Conservation (phyloP, 768 basidiomycete genomes). For the Auricularia sp. region DNA sequence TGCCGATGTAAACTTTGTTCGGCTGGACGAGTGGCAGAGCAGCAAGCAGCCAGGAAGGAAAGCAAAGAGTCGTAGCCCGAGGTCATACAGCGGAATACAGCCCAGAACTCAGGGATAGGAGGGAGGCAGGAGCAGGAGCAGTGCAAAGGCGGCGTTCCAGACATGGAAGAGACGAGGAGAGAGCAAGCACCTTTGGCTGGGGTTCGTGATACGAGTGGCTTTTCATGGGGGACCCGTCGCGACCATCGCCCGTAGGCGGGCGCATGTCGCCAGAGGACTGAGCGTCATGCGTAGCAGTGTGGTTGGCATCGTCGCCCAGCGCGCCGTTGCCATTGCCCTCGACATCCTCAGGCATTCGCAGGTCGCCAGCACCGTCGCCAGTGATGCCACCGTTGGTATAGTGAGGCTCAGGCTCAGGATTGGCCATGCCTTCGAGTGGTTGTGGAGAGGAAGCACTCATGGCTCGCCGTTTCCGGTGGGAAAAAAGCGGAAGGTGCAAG, state of each 20-base stretch:
- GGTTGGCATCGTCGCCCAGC: neutral
- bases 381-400: neutral
- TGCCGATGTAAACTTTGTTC: constrained; percentile 89
- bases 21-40: constrained; percentile 64
- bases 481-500: neutral
- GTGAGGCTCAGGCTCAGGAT: neutral
- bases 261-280: neutral
- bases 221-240: neutral
- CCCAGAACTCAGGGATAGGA: neutral
- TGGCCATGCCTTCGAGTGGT: neutral
- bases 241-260: neutral
- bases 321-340: neutral
- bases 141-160: constrained; percentile 9
- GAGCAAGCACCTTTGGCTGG: constrained; percentile 1
- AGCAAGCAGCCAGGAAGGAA: constrained; percentile 19
- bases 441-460: neutral
- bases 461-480: neutral
- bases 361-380: neutral
- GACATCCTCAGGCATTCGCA: neutral
- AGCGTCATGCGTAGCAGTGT: neutral
- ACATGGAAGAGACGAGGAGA: constrained; percentile 19
- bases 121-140: constrained; percentile 6
- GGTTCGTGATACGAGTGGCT: neutral
- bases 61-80: constrained; percentile 37
- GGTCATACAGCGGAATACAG: constrained; percentile 13